Base-by-base conservation (phyloP, 73 alveolate species). In the Symbiodinium pilosum region DNA sequence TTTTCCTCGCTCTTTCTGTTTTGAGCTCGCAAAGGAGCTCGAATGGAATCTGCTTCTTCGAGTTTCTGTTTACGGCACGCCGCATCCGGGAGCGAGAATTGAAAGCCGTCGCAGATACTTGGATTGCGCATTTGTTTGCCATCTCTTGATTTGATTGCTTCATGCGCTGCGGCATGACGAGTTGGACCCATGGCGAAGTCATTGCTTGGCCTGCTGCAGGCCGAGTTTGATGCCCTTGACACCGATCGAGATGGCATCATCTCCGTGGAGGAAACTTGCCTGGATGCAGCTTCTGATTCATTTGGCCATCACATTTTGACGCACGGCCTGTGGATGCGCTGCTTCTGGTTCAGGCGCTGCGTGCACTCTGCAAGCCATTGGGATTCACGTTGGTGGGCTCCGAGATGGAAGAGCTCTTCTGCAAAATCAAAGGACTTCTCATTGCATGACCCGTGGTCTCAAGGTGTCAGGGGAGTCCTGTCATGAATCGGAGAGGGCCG, bases 21-120 rank as follows among this genome's bases (percentile, higher is more conserved):
- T n/a, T 32, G 8, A 30, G 92, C 8, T 26, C 14, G 44, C 87
- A 41, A 84, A 40, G 71, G 47, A 88, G 56, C 95, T n/a, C 52
- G 4, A 40, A 56, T 16, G 95, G 95, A 54, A 40, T 88, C 36
- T 39, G 87, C 87, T 88, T 88, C 95, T 88, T 59, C 87, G 95
- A 88, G 87, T 88, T 88, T 30, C 34, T 88, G 64, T 56, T 88
- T 20, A 54, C 51, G 14, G 95, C 95, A 43, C 86, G 95, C 36
- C 95, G 95, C 2, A 84, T 88, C 71, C 59, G 95, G 21, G 95
- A 88, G 34, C 43, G 68, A 68, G 73, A 88, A 38, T 40, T 88
- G 26, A 83, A 68, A 44, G n/a, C 38, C 38, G 95, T 88, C 24
- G 95, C 95, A n/a, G 69, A 59, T 14, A 69, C 30, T 12, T 71